Percentiles rank a stretch among this genome's conserved stretches.
Conservation (phyloP, 129 eudicot species). For the Deinandra increscens region DNA sequence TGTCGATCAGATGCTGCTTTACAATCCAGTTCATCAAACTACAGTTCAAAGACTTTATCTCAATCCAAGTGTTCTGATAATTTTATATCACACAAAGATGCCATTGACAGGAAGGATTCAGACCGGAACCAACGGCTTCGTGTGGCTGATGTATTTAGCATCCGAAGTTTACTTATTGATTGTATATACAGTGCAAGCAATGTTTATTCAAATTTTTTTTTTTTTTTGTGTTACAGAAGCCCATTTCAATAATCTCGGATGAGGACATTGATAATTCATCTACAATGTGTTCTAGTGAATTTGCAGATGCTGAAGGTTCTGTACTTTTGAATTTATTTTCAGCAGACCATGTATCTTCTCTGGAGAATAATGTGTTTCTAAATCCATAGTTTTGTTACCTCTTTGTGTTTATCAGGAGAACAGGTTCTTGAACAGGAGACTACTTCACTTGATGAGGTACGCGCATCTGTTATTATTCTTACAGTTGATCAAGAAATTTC, state of each 20-base stretch:
- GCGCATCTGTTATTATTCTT: conserved; percentile 10
- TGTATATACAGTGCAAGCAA: not conserved
- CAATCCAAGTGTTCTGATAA: conserved; percentile 20
- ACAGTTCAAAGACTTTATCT: conserved; percentile 19
- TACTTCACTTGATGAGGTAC: conserved; percentile 35
- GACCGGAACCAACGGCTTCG: conserved; percentile 15
- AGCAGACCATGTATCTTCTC: conserved; percentile 6
- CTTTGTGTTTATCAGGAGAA: conserved; percentile 39
- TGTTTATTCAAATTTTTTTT: not conserved
- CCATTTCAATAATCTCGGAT: conserved; percentile 46
- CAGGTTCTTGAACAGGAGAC: conserved; percentile 18
- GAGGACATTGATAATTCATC: conserved; percentile 37
- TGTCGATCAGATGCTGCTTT: conserved; percentile 29
- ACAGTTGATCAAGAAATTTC: not conserved
- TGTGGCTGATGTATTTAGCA: conserved; percentile 30
- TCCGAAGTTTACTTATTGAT: conserved; percentile 2
- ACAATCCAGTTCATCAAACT: conserved; percentile 37
- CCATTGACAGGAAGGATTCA: conserved; percentile 30
- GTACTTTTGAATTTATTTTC: conserved; percentile 5
- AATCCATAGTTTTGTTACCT: conserved; percentile 5
- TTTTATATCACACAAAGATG: conserved; percentile 17
- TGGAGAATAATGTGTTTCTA: conserved; percentile 18
- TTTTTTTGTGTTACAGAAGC: conserved; percentile 39
- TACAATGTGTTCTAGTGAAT: conserved; percentile 28
- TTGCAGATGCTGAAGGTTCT: conserved; percentile 49